phyloP scores from a whole-genome alignment of 768 basidiomycete genomes.

The Boletus tomentosulus region DNA sequence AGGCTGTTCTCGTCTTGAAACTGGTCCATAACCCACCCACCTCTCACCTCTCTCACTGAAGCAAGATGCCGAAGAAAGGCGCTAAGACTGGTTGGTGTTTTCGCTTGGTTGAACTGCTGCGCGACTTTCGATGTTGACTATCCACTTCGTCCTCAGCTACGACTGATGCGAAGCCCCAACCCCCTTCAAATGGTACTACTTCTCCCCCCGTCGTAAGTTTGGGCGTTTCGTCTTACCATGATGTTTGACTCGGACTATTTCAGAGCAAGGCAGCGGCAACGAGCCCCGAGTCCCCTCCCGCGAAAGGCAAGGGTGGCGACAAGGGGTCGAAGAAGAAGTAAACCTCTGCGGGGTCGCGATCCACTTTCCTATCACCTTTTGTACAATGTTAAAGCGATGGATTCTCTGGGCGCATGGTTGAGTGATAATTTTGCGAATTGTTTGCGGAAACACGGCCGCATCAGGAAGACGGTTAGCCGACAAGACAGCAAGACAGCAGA shows the following conservation, averaged over 20 bases:
- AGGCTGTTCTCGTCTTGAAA: slow-evolving; percentile 3
- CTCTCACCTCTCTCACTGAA: slow-evolving; percentile 4
- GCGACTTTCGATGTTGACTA: slow-evolving; percentile 9
- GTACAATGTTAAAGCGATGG: slow-evolving; percentile 6
- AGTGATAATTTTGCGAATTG: not conserved
- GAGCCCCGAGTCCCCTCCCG: slow-evolving; percentile 25
- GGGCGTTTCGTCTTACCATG: not conserved
- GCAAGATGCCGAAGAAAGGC: slow-evolving; percentile 23
- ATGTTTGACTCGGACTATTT: not conserved
- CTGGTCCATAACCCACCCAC: not conserved
- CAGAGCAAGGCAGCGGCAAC: slow-evolving; percentile 20
- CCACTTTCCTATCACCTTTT: not conserved
- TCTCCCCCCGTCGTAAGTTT: slow-evolving; percentile 18
- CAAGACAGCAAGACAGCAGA: no score
- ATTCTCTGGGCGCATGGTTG: not conserved
- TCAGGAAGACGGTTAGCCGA: no score
- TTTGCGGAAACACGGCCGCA: no score
- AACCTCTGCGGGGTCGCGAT: not conserved
- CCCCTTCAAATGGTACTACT: slow-evolving; percentile 20
- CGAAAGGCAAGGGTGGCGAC: slow-evolving; percentile 22
- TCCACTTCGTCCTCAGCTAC: slow-evolving; percentile 1
- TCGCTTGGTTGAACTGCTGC: slow-evolving; percentile 10
- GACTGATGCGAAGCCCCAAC: slow-evolving; percentile 12
- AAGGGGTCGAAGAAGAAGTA: slow-evolving; percentile 32
- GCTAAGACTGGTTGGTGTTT: slow-evolving; percentile 21